Evolutionary conservation across 371 early-diverging fungal genomes (phyloP).

Genomic region (Aphelidium insulamus): DNA sequence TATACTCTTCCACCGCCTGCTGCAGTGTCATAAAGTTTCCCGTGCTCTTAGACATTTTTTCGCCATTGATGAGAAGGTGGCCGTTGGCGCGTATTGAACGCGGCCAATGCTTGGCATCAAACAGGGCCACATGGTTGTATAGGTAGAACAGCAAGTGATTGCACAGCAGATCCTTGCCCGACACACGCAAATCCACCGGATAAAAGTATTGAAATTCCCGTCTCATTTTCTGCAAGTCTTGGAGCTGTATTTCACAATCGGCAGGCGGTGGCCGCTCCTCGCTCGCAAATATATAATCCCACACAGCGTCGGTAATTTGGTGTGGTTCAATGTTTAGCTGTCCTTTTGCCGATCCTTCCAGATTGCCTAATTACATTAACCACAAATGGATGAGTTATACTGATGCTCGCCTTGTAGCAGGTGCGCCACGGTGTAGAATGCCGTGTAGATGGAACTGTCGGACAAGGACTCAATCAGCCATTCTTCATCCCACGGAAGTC

Average conservation of each 20-base stretch:
- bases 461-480: slow-evolving; percentile 97
- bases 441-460: slow-evolving; percentile 99
- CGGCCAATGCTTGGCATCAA: slow-evolving; percentile 90
- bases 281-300: slow-evolving; percentile 85
- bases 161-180: slow-evolving; percentile 96
- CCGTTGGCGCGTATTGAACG: slow-evolving; percentile 87
- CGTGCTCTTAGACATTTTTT: slow-evolving; percentile 99
- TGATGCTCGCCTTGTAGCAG: slow-evolving; percentile 58
- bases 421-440: slow-evolving; percentile 97
- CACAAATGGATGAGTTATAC: no score
- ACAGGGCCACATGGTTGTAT: slow-evolving; percentile 97
- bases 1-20: slow-evolving; percentile 71
- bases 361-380: slow-evolving; percentile 22
- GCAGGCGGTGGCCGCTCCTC: slow-evolving; percentile 46
- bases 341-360: slow-evolving; percentile 65
- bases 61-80: slow-evolving; percentile 86
- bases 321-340: slow-evolving; percentile 55
- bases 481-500: slow-evolving; percentile 90
- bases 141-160: slow-evolving; percentile 98
- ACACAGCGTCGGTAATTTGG: slow-evolving; percentile 79
- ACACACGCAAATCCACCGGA: slow-evolving; percentile 92
- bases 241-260: no score
- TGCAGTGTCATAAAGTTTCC: slow-evolving; percentile 94
- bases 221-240: slow-evolving; percentile 42
- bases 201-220: slow-evolving; percentile 94